phyloP scores from a whole-genome alignment of 345 rosid genomes.

The Stellera chamaejasme region DNA sequence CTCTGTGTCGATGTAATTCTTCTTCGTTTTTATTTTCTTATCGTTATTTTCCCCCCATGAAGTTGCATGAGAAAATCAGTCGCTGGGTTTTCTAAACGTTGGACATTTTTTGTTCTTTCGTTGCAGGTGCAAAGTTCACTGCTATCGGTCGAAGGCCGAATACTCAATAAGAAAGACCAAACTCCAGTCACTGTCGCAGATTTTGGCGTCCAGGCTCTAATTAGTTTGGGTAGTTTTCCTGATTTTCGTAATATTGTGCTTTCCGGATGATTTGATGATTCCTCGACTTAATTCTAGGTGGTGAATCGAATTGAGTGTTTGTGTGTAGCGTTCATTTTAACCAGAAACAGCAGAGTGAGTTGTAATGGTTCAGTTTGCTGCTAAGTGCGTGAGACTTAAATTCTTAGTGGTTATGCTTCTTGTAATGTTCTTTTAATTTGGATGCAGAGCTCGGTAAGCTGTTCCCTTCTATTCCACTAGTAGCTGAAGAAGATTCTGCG shows the following conservation, averaged over 20 bases:
- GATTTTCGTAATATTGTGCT: not conserved
- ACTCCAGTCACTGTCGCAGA: constrained; percentile 89
- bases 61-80: too few relatives aligned
- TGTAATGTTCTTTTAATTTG: constrained; percentile 7
- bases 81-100: not conserved
- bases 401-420: not conserved
- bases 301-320: not conserved
- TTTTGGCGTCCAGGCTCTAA: constrained; percentile 87
- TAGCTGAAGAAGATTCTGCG: constrained; percentile 89
- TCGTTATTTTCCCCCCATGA: not conserved
- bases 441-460: constrained; percentile 52
- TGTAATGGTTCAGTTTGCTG: too few relatives aligned
- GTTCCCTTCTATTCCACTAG: constrained; percentile 85
- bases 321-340: not conserved
- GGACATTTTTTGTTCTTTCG: constrained; percentile 1
- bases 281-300: too few relatives aligned
- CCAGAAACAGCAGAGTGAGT: too few relatives aligned
- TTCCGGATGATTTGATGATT: not conserved
- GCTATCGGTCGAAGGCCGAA: constrained; percentile 34
- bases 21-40: not conserved
- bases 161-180: constrained; percentile 68
- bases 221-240: constrained; percentile 53
- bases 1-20: constrained; percentile 62
- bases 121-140: constrained; percentile 41
- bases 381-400: constrained; percentile 1